These are phyloP conservation scores for Paramecium tetraurelia DNA, from an alignment of 73 alveolate species.

Conservation along the genomic window DNA sequence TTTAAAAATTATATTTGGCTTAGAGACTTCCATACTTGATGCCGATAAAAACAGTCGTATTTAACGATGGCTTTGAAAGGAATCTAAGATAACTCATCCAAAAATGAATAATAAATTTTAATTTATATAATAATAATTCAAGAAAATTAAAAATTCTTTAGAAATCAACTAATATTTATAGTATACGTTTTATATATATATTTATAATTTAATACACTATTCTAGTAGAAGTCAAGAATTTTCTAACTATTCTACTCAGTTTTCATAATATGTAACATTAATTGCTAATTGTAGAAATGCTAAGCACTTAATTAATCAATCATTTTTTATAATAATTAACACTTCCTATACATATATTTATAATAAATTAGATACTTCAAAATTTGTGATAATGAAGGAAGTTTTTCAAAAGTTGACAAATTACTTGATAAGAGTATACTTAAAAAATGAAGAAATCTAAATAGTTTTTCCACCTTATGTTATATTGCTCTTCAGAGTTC, in stretches of 20 bases:
- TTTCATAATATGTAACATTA: not conserved
- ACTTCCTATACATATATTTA: not conserved
- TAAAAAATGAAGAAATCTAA: not conserved
- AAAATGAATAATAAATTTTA: not conserved
- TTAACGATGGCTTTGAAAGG: not conserved
- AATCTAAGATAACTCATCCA: not conserved
- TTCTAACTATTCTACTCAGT: not conserved
- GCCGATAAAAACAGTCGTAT: not conserved
- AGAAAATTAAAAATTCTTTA: not conserved
- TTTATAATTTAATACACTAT: not conserved
- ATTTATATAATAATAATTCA: not conserved
- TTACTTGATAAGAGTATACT: not conserved
- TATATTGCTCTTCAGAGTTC: not conserved
- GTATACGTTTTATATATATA: not conserved
- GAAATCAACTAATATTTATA: not conserved
- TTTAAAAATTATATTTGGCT: not conserved
- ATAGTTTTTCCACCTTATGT: not conserved
- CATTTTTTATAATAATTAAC: not conserved
- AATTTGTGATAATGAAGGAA: not conserved
- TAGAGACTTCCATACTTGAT: not conserved
- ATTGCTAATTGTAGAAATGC: not conserved
- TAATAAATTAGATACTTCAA: not conserved
- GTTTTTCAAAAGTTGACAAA: not conserved
- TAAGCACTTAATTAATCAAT: not conserved
- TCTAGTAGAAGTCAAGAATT: not conserved